Conservation (phyloP, 2,329 filamentous ascomycete genomes). For the Aureobasidium sp. region DNA sequence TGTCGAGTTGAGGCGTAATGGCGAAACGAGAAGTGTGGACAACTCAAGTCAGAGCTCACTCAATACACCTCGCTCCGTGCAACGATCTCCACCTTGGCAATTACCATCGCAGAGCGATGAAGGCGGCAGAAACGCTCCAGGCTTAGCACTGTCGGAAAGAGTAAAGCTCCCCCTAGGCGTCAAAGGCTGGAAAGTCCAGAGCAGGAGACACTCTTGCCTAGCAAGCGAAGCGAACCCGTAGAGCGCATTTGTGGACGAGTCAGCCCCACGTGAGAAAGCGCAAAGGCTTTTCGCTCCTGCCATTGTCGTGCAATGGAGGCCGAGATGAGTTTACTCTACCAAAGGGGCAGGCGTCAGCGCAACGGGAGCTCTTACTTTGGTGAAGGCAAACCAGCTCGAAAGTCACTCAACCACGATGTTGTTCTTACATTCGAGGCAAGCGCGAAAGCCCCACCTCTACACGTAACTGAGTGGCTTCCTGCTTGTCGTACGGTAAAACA, state of each 20-base stretch:
- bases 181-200: too few relatives aligned
- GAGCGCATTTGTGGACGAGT: too few relatives aligned
- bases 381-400: too few relatives aligned
- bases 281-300: not conserved
- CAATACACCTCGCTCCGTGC: not conserved
- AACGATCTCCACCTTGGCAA: not conserved
- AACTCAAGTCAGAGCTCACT: not conserved
- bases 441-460: not conserved
- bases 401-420: not conserved
- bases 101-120: not conserved
- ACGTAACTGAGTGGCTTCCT: too few relatives aligned
- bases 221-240: too few relatives aligned
- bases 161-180: too few relatives aligned
- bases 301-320: not conserved
- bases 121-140: not conserved
- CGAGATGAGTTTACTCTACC: not conserved
- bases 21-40: not conserved
- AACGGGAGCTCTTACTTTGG: not conserved
- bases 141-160: not conserved
- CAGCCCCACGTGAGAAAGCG: not conserved
- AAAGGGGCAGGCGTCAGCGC: not conserved
- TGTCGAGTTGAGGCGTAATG: not conserved
- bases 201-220: too few relatives aligned
- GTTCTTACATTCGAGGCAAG: not conserved
- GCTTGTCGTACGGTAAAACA: too few relatives aligned